Evolutionary conservation across 169 alveolate genomes (phyloP).

Genomic region (Babesia gibsoni): DNA sequence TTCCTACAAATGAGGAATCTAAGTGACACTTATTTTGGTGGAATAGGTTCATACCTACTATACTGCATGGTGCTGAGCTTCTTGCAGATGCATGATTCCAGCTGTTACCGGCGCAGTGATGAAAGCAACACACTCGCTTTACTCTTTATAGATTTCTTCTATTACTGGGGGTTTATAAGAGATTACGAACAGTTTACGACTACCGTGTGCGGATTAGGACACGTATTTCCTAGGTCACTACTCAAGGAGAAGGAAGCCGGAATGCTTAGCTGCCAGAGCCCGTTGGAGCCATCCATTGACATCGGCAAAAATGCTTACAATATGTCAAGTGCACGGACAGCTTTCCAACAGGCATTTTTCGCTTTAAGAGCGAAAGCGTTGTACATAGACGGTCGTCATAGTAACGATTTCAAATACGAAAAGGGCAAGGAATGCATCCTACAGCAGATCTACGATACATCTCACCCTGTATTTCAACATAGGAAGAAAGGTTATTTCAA

Average conservation of each 20-base stretch:
- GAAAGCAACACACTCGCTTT: slow-evolving; percentile 46
- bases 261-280: slow-evolving; percentile 67
- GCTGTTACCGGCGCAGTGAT: slow-evolving; percentile 38
- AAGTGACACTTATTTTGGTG: slow-evolving; percentile 75
- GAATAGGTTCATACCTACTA: slow-evolving; percentile 73
- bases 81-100: slow-evolving; percentile 69
- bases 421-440: slow-evolving; percentile 26
- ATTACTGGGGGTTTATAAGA: slow-evolving; percentile 70
- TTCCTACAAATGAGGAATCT: slow-evolving; percentile 70
- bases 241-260: slow-evolving; percentile 32
- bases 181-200: slow-evolving; percentile 60
- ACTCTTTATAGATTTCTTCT: slow-evolving; percentile 67
- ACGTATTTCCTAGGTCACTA: slow-evolving; percentile 64
- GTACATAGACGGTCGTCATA: slow-evolving; percentile 1
- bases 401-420: background rate
- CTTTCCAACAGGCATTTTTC: slow-evolving; percentile 60
- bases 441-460: slow-evolving; percentile 52
- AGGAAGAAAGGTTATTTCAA: background rate
- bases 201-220: slow-evolving; percentile 73
- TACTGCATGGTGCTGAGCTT: slow-evolving; percentile 75
- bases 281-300: slow-evolving; percentile 51
- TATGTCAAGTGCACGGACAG: slow-evolving; percentile 33
- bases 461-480: slow-evolving; percentile 62
- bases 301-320: slow-evolving; percentile 52
- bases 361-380: slow-evolving; percentile 29